Percentiles rank a stretch among this genome's conserved stretches.
Evolutionary conservation across 352 stramenopile species (phyloP).

Genomic region (Pythium dissotocum): DNA sequence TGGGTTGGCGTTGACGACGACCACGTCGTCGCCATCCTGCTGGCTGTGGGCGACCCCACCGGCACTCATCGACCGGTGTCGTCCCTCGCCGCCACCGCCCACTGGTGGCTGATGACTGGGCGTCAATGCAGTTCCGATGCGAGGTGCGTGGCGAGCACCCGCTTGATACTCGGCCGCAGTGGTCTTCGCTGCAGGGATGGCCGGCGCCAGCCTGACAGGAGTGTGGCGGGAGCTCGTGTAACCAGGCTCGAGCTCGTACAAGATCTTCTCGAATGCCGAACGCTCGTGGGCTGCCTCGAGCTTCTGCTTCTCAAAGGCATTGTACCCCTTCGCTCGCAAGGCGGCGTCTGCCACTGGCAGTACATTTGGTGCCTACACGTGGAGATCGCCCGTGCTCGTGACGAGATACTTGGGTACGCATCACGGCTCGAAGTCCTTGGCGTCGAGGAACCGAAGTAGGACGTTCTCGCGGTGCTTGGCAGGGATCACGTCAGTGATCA

Average conservation of each 20-base stretch:
- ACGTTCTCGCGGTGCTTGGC: constrained; percentile 26
- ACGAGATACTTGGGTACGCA: constrained; percentile 13
- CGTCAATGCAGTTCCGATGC: not conserved
- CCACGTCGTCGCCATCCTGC: too few relatives aligned
- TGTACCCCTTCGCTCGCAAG: too few relatives aligned
- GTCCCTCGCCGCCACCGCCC: too few relatives aligned
- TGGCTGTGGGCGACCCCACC: too few relatives aligned
- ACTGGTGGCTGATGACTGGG: too few relatives aligned
- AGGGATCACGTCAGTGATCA: constrained; percentile 36
- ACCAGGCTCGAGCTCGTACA: not conserved
- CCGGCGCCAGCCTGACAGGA: too few relatives aligned
- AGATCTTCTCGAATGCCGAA: constrained; percentile 16
- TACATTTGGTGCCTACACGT: not conserved
- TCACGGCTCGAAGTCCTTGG: constrained; percentile 9
- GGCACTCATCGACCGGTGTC: too few relatives aligned
- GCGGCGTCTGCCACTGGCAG: too few relatives aligned
- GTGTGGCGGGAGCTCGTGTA: too few relatives aligned
- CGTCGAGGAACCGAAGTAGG: constrained; percentile 29
- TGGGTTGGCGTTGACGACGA: too few relatives aligned
- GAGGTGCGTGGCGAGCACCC: not conserved
- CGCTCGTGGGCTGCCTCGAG: too few relatives aligned
- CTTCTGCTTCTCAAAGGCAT: too few relatives aligned
- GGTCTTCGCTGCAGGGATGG: constrained; percentile 4
- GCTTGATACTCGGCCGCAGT: constrained; percentile 11
- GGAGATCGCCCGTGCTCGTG: constrained; percentile 16